Conservation (phyloP, 768 basidiomycete genomes). For the Rhodotorula kratochvilovae region DNA sequence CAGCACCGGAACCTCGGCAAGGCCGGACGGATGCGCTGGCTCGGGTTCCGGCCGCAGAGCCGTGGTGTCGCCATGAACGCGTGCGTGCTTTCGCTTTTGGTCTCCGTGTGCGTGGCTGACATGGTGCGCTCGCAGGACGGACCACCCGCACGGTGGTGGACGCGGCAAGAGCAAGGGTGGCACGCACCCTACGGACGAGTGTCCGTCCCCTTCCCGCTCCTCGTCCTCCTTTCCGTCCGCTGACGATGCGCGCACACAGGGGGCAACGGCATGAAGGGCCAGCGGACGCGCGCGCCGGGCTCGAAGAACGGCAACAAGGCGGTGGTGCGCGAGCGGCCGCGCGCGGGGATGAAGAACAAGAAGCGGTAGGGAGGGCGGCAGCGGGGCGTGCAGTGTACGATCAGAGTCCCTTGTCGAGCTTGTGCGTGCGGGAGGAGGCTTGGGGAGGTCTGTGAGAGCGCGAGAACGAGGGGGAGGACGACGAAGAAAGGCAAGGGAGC, state of each 20-base stretch:
- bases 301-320: slow-evolving; percentile 70
- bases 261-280: slow-evolving; percentile 66
- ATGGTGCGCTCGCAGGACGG: slow-evolving; percentile 17
- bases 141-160: slow-evolving; percentile 86
- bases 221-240: background rate
- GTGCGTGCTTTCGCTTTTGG: too few species aligned
- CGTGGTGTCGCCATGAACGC: slow-evolving; percentile 38
- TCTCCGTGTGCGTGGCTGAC: background rate
- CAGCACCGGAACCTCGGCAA: slow-evolving; percentile 80
- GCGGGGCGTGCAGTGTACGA: background rate
- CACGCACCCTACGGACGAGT: slow-evolving; percentile 86
- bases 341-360: slow-evolving; percentile 17
- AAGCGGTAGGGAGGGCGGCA: background rate
- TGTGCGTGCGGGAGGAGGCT: too few species aligned
- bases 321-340: slow-evolving; percentile 52
- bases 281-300: slow-evolving; percentile 74
- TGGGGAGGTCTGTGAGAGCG: background rate
- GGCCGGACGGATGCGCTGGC: slow-evolving; percentile 61
- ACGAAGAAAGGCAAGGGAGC: too few species aligned
- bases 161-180: slow-evolving; percentile 96
- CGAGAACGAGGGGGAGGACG: background rate
- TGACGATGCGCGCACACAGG: too few species aligned
- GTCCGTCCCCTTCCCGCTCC: slow-evolving; percentile 44
- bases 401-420: background rate
- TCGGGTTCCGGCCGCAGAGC: background rate